These are phyloP conservation scores for Magnaporthiopsis incrustans DNA, from an alignment of 2,329 filamentous ascomycete species.

Conservation along the genomic window DNA sequence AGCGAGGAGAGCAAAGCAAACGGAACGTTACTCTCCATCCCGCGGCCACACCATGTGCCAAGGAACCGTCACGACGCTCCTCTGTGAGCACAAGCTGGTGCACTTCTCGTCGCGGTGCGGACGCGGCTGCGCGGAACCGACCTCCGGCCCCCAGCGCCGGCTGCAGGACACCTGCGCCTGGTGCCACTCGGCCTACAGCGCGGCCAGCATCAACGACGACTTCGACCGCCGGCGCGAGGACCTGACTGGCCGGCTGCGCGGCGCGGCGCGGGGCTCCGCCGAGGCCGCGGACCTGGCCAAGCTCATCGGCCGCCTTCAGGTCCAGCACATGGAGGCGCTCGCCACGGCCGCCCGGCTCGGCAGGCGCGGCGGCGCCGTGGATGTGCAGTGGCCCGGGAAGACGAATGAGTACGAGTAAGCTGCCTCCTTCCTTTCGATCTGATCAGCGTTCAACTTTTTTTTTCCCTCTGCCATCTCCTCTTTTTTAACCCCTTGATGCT, in stretches of 20 bases:
- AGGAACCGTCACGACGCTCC: constrained; percentile 2
- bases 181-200: constrained; percentile 5
- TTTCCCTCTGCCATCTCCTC: neutral
- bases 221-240: constrained; percentile 4
- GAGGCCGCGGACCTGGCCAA: neutral
- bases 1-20: neutral
- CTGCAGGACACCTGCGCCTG: constrained; percentile 6
- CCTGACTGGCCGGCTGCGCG: constrained; percentile 1
- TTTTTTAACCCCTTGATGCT: too few species aligned
- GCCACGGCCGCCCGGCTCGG: neutral
- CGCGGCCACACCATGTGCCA: neutral
- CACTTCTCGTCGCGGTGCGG: constrained; percentile 4
- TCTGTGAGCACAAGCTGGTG: constrained; percentile 1
- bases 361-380: constrained; percentile 1
- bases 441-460: neutral
- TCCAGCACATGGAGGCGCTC: constrained; percentile 3
- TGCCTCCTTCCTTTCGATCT: neutral
- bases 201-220: constrained; percentile 1
- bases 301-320: constrained; percentile 1
- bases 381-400: constrained; percentile 6
- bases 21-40: neutral
- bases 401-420: neutral
- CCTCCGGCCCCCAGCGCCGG: neutral
- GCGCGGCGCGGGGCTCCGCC: constrained; percentile 1
- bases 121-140: neutral